phyloP scores from a whole-genome alignment of 2,329 filamentous ascomycete species.

The Cryphonectria parasitica region DNA sequence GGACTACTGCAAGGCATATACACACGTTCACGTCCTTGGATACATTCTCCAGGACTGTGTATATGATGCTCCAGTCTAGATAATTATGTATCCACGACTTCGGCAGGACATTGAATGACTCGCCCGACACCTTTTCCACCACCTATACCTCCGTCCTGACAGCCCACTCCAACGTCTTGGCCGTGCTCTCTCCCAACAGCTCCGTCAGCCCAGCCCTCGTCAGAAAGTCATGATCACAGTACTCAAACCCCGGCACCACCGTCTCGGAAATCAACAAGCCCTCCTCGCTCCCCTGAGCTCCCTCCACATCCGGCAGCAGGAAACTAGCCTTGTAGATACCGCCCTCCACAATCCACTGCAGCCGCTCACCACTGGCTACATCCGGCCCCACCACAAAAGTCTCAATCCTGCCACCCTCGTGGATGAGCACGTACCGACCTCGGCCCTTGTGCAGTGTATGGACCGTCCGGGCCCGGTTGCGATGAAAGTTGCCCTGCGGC shows the following conservation, averaged over 20 bases:
- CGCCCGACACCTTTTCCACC: neutral
- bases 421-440: slow-evolving; percentile 67
- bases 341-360: slow-evolving; percentile 72
- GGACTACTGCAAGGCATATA: neutral
- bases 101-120: neutral
- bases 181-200: slow-evolving; percentile 56
- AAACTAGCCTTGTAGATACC: slow-evolving; percentile 69
- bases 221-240: slow-evolving; percentile 69
- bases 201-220: slow-evolving; percentile 51
- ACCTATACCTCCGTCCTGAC: slow-evolving; percentile 36
- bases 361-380: slow-evolving; percentile 59
- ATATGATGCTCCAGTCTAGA: neutral
- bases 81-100: neutral
- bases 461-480: slow-evolving; percentile 64
- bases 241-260: slow-evolving; percentile 71
- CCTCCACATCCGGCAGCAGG: slow-evolving; percentile 51
- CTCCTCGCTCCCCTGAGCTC: slow-evolving; percentile 41
- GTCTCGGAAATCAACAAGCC: slow-evolving; percentile 70
- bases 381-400: slow-evolving; percentile 65
- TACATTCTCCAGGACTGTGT: neutral
- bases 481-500: slow-evolving; percentile 64
- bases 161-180: slow-evolving; percentile 52
- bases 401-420: slow-evolving; percentile 62
- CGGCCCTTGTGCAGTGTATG: slow-evolving; percentile 68
- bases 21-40: neutral